Evolutionary conservation across 2,329 filamentous ascomycete species (phyloP).

Genomic region (Cladosporium sp.): DNA sequence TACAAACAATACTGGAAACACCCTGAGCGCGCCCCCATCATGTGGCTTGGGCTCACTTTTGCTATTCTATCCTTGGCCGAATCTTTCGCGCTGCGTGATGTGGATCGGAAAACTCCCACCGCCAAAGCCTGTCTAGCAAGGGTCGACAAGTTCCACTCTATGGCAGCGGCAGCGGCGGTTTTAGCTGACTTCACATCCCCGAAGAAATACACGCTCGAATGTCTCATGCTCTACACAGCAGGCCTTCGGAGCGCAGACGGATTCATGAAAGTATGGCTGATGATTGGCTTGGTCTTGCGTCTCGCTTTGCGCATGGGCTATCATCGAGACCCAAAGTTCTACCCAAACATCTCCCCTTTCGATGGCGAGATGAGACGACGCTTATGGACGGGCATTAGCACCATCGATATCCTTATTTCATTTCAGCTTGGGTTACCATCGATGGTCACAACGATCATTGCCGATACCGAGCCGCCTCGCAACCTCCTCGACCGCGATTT

Average conservation of each 20-base stretch:
- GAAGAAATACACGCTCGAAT: conserved; percentile 40
- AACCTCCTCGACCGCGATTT: conserved; percentile 46
- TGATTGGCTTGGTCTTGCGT: conserved; percentile 36
- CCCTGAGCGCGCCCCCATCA: conserved; percentile 33
- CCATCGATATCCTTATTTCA: conserved; percentile 43
- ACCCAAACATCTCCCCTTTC: conserved; percentile 37
- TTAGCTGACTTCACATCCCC: conserved; percentile 40
- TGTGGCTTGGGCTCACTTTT: conserved; percentile 47
- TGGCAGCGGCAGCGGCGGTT: conserved; percentile 29
- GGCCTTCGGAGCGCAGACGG: conserved; percentile 27
- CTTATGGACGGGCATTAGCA: conserved; percentile 39
- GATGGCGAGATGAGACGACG: conserved; percentile 44
- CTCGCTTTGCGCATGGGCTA: conserved; percentile 41
- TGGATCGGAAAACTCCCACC: conserved; percentile 15
- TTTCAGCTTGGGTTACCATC: conserved; percentile 47
- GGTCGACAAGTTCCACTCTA: conserved; percentile 25
- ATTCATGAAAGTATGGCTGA: conserved; percentile 37
- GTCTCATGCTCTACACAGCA: conserved; percentile 33
- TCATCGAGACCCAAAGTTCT: conserved; percentile 43
- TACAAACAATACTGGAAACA: conserved; percentile 45
- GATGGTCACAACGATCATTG: conserved; percentile 40
- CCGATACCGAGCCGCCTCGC: conserved; percentile 40
- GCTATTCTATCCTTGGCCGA: conserved; percentile 42
- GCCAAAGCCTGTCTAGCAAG: conserved; percentile 16
- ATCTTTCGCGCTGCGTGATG: conserved; percentile 26